Percentiles rank a stretch among this genome's conserved stretches.
Conservation (phyloP, 371 early-diverging fungal species). For the Mortierella sp. region DNA sequence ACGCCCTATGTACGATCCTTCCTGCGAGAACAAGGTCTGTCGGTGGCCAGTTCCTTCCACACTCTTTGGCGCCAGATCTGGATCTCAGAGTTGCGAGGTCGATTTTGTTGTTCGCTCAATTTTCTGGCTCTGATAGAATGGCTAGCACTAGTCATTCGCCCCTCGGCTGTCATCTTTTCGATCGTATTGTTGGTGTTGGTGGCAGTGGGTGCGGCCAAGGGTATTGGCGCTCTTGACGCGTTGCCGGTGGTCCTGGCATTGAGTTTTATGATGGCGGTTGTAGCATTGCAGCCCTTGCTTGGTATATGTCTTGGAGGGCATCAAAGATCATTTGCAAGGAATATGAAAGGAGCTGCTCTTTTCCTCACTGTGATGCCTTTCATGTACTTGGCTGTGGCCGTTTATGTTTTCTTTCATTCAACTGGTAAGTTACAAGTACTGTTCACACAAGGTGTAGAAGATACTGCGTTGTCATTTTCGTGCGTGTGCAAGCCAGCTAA, state of each 20-base stretch:
- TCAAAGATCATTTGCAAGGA: slow-evolving; percentile 65
- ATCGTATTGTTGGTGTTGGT: slow-evolving; percentile 9
- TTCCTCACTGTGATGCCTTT: slow-evolving; percentile 92
- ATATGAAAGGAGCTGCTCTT: slow-evolving; percentile 92
- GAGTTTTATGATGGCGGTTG: slow-evolving; percentile 76
- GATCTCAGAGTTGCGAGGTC: slow-evolving; percentile 89
- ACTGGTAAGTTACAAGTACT: slow-evolving; percentile 62
- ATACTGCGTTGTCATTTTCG: no score
- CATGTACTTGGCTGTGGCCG: slow-evolving; percentile 92
- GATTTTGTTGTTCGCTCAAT: slow-evolving; percentile 97
- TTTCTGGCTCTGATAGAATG: slow-evolving; percentile 95
- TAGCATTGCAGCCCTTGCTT: slow-evolving; percentile 89
- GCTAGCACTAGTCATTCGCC: slow-evolving; percentile 94
- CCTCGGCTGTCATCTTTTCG: slow-evolving; percentile 80
- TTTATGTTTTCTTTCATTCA: slow-evolving; percentile 97
- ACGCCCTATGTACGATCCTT: slow-evolving; percentile 85
- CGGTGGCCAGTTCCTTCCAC: slow-evolving; percentile 81
- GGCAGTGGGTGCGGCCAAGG: slow-evolving; percentile 16
- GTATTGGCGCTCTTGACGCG: slow-evolving; percentile 23
- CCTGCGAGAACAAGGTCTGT: slow-evolving; percentile 92
- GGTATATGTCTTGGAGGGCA: slow-evolving; percentile 60
- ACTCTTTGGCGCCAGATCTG: slow-evolving; percentile 32
- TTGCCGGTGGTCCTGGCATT: slow-evolving; percentile 71
- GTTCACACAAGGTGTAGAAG: not conserved
- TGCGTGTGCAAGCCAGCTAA: not conserved